These are phyloP conservation scores for Auriscalpium orientale DNA, from an alignment of 768 basidiomycete genomes.

Conservation along the genomic window DNA sequence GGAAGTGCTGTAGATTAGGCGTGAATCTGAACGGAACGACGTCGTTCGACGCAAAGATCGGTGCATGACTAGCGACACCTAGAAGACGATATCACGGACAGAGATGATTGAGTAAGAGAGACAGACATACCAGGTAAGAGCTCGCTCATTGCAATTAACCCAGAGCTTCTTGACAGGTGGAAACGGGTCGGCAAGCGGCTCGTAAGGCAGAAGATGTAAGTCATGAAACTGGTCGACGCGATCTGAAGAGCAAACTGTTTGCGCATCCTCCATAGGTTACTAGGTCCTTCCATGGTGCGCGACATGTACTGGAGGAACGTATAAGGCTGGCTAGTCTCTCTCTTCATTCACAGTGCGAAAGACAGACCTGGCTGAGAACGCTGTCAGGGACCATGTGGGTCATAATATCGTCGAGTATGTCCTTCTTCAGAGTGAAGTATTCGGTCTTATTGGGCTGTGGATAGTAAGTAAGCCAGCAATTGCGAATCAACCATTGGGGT, in stretches of 20 bases:
- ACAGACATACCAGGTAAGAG: conserved; percentile 63
- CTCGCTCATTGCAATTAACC: conserved; percentile 89
- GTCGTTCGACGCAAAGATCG: conserved; percentile 72
- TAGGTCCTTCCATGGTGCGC: conserved; percentile 72
- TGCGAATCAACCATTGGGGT: neutral
- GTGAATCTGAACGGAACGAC: conserved; percentile 95
- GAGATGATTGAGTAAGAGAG: neutral
- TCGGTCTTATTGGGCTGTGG: conserved; percentile 53
- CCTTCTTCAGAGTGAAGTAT: conserved; percentile 66
- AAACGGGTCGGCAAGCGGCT: conserved; percentile 81
- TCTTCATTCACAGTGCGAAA: neutral
- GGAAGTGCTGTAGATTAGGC: conserved; percentile 90
- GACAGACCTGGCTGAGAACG: conserved; percentile 68
- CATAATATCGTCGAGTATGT: conserved; percentile 82
- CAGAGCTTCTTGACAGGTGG: conserved; percentile 84
- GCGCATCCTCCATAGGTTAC: conserved; percentile 92
- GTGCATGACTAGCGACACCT: conserved; percentile 34
- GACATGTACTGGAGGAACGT: conserved; percentile 69
- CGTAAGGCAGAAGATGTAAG: conserved; percentile 76
- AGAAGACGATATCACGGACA: neutral
- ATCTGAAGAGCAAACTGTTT: conserved; percentile 93
- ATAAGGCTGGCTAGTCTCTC: too few relatives aligned
- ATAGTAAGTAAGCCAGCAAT: neutral
- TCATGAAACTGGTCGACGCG: conserved; percentile 87
- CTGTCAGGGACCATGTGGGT: conserved; percentile 87